These are phyloP conservation scores for Metschnikowia cerradonensis DNA, from an alignment of 805 yeast genomes.

Conservation along the genomic window DNA sequence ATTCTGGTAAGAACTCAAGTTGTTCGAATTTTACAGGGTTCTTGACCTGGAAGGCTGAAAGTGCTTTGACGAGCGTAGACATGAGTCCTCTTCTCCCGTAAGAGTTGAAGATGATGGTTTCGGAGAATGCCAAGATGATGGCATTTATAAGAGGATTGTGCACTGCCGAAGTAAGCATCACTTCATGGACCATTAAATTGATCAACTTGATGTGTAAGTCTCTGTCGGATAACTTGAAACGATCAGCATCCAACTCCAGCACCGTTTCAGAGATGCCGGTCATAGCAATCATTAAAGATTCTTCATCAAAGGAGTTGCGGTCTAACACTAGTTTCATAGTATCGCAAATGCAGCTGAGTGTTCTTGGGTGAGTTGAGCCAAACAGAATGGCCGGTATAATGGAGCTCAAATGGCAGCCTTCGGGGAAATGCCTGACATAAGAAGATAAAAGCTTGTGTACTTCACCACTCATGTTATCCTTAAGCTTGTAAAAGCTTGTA, in stretches of 20 bases:
- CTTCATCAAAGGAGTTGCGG: slow-evolving; percentile 1
- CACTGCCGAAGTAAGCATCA: slow-evolving; percentile 36
- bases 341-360: slow-evolving; percentile 24
- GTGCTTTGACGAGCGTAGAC: slow-evolving; percentile 49
- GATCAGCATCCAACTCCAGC: slow-evolving; percentile 51
- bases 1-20: slow-evolving; percentile 47
- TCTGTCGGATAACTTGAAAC: slow-evolving; percentile 63
- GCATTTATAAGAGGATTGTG: slow-evolving; percentile 23
- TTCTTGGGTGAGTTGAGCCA: slow-evolving; percentile 20
- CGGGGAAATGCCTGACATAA: slow-evolving; percentile 12
- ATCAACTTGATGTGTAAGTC: slow-evolving; percentile 58
- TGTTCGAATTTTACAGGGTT: slow-evolving; percentile 33
- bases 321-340: slow-evolving; percentile 17
- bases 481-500: slow-evolving; percentile 39
- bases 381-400: slow-evolving; percentile 14
- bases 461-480: slow-evolving; percentile 36
- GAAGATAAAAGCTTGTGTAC: slow-evolving; percentile 16
- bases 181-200: slow-evolving; percentile 42
- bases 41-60: slow-evolving; percentile 43
- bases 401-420: neutral
- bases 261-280: slow-evolving; percentile 47
- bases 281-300: slow-evolving; percentile 15
- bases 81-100: slow-evolving; percentile 65
- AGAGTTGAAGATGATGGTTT: slow-evolving; percentile 45
- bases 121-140: slow-evolving; percentile 31